These are phyloP conservation scores for Eucalyptus fibrosa DNA, from an alignment of 345 rosid genomes.

Conservation along the genomic window DNA sequence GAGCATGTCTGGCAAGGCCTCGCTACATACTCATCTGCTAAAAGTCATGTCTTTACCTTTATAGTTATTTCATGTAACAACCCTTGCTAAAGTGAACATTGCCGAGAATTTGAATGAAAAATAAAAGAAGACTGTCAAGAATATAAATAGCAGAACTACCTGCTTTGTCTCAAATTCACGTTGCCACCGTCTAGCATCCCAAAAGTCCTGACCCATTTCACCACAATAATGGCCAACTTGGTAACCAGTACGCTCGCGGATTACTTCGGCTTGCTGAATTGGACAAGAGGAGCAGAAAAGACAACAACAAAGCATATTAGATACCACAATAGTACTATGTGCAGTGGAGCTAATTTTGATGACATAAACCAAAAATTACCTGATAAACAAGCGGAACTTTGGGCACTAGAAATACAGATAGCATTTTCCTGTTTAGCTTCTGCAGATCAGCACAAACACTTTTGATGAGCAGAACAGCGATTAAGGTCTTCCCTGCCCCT, in stretches of 20 bases:
- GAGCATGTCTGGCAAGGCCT: neutral
- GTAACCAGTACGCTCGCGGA: constrained; percentile 58
- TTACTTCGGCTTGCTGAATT: constrained; percentile 94
- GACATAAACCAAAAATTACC: constrained; percentile 21
- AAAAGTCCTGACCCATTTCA: constrained; percentile 95
- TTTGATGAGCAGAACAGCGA: constrained; percentile 83
- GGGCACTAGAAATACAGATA: constrained; percentile 93
- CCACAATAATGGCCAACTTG: constrained; percentile 95
- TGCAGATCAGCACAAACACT: constrained; percentile 53
- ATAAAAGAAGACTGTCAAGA: neutral
- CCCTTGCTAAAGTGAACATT: neutral
- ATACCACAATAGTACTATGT: neutral
- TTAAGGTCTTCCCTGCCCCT: constrained; percentile 96
- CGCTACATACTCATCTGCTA: neutral
- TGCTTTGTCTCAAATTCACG: constrained; percentile 90
- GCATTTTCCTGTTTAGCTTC: constrained; percentile 61
- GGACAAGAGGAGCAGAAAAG: neutral
- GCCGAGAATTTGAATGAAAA: neutral
- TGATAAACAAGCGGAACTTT: constrained; percentile 97
- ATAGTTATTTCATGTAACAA: neutral
- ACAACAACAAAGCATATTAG: neutral
- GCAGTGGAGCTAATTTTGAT: neutral
- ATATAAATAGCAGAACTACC: constrained; percentile 16
- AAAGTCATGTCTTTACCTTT: neutral
- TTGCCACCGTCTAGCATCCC: constrained; percentile 91